These are phyloP conservation scores for Moricandia moricandioides DNA, from an alignment of 345 rosid genomes.

Conservation along the genomic window DNA sequence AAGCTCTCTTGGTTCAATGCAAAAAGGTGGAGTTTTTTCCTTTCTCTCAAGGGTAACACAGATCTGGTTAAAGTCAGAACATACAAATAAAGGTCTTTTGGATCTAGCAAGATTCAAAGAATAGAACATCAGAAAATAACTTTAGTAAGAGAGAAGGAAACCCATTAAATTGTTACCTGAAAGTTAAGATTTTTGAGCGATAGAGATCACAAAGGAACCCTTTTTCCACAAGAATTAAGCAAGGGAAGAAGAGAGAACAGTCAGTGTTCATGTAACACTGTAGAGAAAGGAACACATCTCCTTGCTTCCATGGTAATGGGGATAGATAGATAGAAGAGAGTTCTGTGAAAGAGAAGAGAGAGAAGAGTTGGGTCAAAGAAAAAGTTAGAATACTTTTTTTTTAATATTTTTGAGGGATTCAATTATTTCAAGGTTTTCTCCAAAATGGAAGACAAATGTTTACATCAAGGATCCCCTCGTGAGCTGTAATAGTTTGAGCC, in stretches of 20 bases:
- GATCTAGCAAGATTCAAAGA: slow-evolving; percentile 49
- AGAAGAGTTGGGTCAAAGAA: slow-evolving; percentile 49
- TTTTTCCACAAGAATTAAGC: slow-evolving; percentile 1
- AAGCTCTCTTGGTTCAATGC: slow-evolving; percentile 17
- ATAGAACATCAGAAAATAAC: slow-evolving; percentile 44
- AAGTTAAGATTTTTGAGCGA: slow-evolving; percentile 15
- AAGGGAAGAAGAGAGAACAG: slow-evolving; percentile 31
- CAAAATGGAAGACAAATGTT: slow-evolving; percentile 39
- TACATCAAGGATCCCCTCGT: slow-evolving; percentile 33
- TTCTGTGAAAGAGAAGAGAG: slow-evolving; percentile 36
- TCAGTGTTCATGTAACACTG: slow-evolving; percentile 38
- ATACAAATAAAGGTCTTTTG: slow-evolving; percentile 29
- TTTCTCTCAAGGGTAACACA: slow-evolving; percentile 26
- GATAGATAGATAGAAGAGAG: slow-evolving; percentile 33
- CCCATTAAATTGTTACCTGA: slow-evolving; percentile 23
- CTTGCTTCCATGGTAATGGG: slow-evolving; percentile 45
- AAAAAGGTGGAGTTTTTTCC: slow-evolving; percentile 15
- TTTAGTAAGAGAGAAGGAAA: slow-evolving; percentile 24
- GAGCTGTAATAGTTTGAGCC: slow-evolving; percentile 29
- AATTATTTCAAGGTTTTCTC: slow-evolving; percentile 37
- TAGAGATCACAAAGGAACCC: slow-evolving; percentile 27
- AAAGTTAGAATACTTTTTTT: slow-evolving; percentile 32
- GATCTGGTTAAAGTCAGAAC: slow-evolving; percentile 46
- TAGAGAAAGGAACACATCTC: slow-evolving; percentile 35
- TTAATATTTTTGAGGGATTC: slow-evolving; percentile 20